Percentiles rank a stretch among this genome's conserved stretches.
These are phyloP conservation scores for Pelagomonas calceolata DNA, from an alignment of 108 stramenopile genomes.

Conservation along the genomic window DNA sequence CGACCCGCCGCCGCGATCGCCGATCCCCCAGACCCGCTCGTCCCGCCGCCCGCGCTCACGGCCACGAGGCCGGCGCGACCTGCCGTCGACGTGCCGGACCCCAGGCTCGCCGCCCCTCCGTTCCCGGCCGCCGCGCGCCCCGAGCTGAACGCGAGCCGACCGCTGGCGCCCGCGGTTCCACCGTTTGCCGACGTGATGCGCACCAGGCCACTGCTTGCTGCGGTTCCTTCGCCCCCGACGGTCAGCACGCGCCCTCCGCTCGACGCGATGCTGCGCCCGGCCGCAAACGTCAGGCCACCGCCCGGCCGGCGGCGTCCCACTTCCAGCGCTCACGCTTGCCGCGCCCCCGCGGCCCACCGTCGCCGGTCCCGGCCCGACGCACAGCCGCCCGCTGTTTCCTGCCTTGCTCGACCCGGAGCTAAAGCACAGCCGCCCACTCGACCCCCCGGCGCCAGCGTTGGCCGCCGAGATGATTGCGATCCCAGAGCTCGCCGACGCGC, in stretches of 20 bases:
- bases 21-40: conserved; percentile 1
- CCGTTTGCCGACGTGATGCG: not conserved
- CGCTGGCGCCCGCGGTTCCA: not conserved
- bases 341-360: conserved; percentile 26
- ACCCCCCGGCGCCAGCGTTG: conserved; percentile 32
- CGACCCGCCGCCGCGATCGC: conserved; percentile 18
- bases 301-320: conserved; percentile 4
- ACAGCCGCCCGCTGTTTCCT: conserved; percentile 23
- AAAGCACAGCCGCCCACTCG: conserved; percentile 20
- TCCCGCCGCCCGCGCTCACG: conserved; percentile 2
- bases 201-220: not conserved
- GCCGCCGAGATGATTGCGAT: conserved; percentile 4
- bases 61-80: not conserved
- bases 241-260: not conserved
- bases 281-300: not conserved
- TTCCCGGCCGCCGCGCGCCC: not conserved
- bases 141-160: not conserved
- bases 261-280: not conserved
- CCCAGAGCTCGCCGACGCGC: conserved; percentile 19
- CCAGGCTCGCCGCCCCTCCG: not conserved
- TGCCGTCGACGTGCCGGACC: not conserved
- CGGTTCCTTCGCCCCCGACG: not conserved
- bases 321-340: conserved; percentile 27
- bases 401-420: conserved; percentile 24
- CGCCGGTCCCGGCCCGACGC: conserved; percentile 24